These are phyloP conservation scores for Crithidia acanthocephali DNA, from an alignment of 208 protist species.

Conservation along the genomic window DNA sequence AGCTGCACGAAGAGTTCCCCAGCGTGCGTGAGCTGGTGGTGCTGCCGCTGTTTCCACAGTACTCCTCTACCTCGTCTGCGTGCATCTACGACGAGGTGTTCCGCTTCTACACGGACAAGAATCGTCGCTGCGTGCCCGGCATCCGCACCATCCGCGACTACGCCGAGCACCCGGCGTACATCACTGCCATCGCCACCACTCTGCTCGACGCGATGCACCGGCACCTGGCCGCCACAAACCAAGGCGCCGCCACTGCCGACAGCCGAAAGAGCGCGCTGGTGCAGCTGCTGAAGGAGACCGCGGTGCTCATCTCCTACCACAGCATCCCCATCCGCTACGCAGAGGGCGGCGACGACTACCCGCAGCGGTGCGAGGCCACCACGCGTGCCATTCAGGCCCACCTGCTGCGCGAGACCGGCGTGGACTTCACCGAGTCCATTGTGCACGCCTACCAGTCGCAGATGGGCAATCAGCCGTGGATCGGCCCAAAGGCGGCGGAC, in stretches of 20 bases:
- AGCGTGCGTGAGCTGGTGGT: constrained; percentile 31
- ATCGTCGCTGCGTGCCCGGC: constrained; percentile 29
- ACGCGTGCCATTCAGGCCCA: constrained; percentile 12
- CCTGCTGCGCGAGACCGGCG: constrained; percentile 4
- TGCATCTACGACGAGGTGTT: constrained; percentile 51
- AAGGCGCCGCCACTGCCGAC: neutral
- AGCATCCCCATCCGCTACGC: constrained; percentile 40
- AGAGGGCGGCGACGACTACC: constrained; percentile 39
- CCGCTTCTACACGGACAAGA: constrained; percentile 22
- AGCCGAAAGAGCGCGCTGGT: neutral
- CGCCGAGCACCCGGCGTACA: constrained; percentile 39
- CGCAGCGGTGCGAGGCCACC: constrained; percentile 30
- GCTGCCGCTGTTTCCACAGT: constrained; percentile 57
- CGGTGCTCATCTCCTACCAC: constrained; percentile 39
- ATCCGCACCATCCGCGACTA: constrained; percentile 49
- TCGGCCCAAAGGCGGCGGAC: constrained; percentile 32
- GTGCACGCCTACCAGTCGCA: constrained; percentile 44
- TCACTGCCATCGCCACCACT: constrained; percentile 22
- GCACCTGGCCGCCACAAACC: neutral
- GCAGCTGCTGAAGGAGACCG: neutral
- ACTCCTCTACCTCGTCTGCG: constrained; percentile 39
- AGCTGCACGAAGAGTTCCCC: constrained; percentile 19
- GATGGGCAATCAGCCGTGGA: constrained; percentile 47
- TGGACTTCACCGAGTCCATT: constrained; percentile 18
- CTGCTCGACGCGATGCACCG: constrained; percentile 23